These are phyloP conservation scores for Mycena metata DNA, from an alignment of 768 basidiomycete species.

Conservation along the genomic window DNA sequence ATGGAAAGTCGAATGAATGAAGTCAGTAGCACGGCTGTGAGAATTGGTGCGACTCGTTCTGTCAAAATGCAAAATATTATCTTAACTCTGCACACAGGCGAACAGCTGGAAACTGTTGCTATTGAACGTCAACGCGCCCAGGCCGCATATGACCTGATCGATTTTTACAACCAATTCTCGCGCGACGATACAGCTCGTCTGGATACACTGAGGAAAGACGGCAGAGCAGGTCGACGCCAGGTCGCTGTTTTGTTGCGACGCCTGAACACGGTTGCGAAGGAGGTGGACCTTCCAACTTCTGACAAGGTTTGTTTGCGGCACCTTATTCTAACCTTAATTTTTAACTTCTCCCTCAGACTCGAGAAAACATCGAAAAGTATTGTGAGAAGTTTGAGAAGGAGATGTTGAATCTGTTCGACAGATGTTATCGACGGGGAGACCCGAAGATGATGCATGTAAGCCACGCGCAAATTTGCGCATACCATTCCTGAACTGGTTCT, in stretches of 20 bases:
- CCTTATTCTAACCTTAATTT: constrained; percentile 6
- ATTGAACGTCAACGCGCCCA: constrained; percentile 93
- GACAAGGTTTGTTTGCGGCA: constrained; percentile 70
- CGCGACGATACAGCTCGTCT: constrained; percentile 81
- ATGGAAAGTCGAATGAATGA: constrained; percentile 95
- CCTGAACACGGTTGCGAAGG: constrained; percentile 89
- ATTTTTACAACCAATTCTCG: constrained; percentile 94
- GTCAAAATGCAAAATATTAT: constrained; percentile 24
- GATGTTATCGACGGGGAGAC: constrained; percentile 96
- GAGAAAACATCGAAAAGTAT: constrained; percentile 94
- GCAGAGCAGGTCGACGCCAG: constrained; percentile 88
- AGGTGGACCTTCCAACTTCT: constrained; percentile 88
- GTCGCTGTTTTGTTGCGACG: constrained; percentile 90
- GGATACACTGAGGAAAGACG: constrained; percentile 87
- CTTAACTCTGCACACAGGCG: constrained; percentile 64
- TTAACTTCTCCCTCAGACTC: constrained; percentile 64
- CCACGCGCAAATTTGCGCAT: too few species aligned
- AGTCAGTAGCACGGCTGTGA: constrained; percentile 93
- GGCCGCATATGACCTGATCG: constrained; percentile 93
- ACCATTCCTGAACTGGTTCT: not conserved
- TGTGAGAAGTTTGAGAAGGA: constrained; percentile 99
- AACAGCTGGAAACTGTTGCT: constrained; percentile 96
- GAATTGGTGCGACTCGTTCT: constrained; percentile 76
- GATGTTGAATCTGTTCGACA: constrained; percentile 95
- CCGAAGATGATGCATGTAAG: constrained; percentile 99